Conservation (phyloP, 2,329 filamentous ascomycete genomes). For the Penicillium sp. region DNA sequence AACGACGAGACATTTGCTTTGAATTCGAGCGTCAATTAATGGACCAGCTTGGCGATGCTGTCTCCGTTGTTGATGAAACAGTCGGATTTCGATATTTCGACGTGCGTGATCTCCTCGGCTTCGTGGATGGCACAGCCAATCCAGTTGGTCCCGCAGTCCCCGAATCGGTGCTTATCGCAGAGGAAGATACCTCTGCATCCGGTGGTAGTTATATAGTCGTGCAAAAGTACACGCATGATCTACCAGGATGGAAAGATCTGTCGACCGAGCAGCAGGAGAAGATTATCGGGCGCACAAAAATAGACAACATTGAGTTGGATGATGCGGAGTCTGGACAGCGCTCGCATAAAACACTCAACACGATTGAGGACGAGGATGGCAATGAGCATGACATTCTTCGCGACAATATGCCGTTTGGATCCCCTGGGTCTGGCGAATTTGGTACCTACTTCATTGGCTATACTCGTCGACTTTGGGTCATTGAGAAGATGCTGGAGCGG, state of each 20-base stretch:
- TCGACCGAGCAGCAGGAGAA: slow-evolving; percentile 56
- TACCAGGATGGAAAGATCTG: slow-evolving; percentile 51
- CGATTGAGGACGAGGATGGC: slow-evolving; percentile 55
- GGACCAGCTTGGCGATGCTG: slow-evolving; percentile 50
- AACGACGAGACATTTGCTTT: slow-evolving; percentile 59
- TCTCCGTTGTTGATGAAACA: slow-evolving; percentile 56
- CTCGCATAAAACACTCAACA: slow-evolving; percentile 59
- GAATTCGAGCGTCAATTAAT: slow-evolving; percentile 61
- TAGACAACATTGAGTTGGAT: slow-evolving; percentile 60
- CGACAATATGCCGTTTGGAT: slow-evolving; percentile 65
- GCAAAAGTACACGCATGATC: slow-evolving; percentile 61
- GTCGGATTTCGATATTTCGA: slow-evolving; percentile 63
- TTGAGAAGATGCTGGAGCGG: slow-evolving; percentile 58
- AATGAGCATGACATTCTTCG: slow-evolving; percentile 57
- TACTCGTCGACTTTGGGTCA: slow-evolving; percentile 54
- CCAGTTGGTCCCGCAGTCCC: slow-evolving; percentile 51
- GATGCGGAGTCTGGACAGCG: slow-evolving; percentile 52
- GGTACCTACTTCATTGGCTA: slow-evolving; percentile 9
- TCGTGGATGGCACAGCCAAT: slow-evolving; percentile 64
- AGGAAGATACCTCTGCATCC: slow-evolving; percentile 41
- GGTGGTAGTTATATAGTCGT: slow-evolving; percentile 62
- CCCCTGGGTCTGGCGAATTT: slow-evolving; percentile 47
- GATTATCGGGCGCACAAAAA: slow-evolving; percentile 60
- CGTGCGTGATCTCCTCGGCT: slow-evolving; percentile 59
- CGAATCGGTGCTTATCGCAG: slow-evolving; percentile 47